Conservation (phyloP, 768 basidiomycete genomes). For the Hygrocybe coccinea region DNA sequence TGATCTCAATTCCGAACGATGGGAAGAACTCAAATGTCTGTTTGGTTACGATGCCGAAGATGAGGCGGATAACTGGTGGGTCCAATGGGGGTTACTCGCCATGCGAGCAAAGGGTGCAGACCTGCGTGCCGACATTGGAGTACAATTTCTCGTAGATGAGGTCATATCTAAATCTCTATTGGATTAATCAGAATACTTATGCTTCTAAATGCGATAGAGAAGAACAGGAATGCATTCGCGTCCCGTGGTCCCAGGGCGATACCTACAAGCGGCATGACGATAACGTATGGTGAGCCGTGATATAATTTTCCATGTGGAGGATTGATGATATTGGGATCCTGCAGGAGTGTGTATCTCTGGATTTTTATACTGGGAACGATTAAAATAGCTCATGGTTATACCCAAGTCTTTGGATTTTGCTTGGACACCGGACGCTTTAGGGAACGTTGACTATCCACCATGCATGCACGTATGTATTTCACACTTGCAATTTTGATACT, state of each 20-base stretch:
- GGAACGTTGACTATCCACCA: too few species aligned
- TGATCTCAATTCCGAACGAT: conserved; percentile 31
- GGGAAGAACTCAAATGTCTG: conserved; percentile 43
- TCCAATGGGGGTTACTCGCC: conserved; percentile 29
- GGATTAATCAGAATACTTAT: neutral
- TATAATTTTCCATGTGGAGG: too few species aligned
- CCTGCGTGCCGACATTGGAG: neutral
- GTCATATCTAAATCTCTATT: neutral
- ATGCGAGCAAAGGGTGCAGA: conserved; percentile 10
- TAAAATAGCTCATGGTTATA: too few species aligned
- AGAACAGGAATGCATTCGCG: neutral
- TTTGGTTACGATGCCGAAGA: conserved; percentile 56
- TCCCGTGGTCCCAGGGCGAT: neutral
- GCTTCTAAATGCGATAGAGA: too few species aligned
- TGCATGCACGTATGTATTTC: too few species aligned
- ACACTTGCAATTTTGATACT: too few species aligned
- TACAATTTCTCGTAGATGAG: neutral
- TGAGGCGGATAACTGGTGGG: conserved; percentile 59
- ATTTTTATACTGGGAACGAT: too few species aligned
- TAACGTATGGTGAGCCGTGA: neutral
- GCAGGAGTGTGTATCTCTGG: neutral
- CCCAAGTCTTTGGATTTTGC: too few species aligned
- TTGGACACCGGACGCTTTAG: too few species aligned
- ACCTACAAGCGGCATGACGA: neutral
- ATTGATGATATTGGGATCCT: too few species aligned